Base-by-base conservation (phyloP, 257 asterid genomes). In the Nicotiana knightiana region DNA sequence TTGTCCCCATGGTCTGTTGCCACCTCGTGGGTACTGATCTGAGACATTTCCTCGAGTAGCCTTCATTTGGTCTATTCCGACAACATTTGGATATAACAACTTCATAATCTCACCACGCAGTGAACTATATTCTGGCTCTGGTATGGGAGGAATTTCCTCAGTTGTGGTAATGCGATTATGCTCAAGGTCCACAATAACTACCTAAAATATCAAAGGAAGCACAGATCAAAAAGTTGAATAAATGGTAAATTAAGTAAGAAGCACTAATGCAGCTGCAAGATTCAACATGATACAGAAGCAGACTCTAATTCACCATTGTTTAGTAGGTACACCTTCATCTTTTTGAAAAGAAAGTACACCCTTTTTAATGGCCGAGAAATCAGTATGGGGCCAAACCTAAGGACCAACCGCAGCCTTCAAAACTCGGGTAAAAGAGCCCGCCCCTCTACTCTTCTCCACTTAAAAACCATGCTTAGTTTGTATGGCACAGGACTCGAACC, bases 101-200 rank as follows among this genome's bases (percentile, higher is more conserved):
- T 90, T 89, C 91, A 85, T 81, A 84, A 95, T 88, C 37, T 91
- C 97, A 80, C 92, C 92, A 82, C 95, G 97, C 89, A 95, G 89
- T 81, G 88, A 86, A 76, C 93, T 91, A 88, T 90, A 81, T 81
- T 95, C 99, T 77, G 99, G 99, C 87, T 95, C 99, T 53, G 99
- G 99, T 84, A 91, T 83, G 75, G 91, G 90, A 86, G 99, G 99
- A 86, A 95, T 95, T 32, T 95, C 99, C 90, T 93, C 99, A 6
- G 99, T 70, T 67, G 99, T 95, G 76, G 93, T 91, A 82, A 93
- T 90, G 88, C 87, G 89, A 90, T 95, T 93, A 86, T 89, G 98
- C 85, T 91, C 98, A 86, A 95, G 98, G 88, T 95, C 97, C 82
- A 95, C 99, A 85, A 95, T 91, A 17, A 95, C 99, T 61, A 95